Conservation (phyloP, 257 asterid species). For the Sherardia arvensis region DNA sequence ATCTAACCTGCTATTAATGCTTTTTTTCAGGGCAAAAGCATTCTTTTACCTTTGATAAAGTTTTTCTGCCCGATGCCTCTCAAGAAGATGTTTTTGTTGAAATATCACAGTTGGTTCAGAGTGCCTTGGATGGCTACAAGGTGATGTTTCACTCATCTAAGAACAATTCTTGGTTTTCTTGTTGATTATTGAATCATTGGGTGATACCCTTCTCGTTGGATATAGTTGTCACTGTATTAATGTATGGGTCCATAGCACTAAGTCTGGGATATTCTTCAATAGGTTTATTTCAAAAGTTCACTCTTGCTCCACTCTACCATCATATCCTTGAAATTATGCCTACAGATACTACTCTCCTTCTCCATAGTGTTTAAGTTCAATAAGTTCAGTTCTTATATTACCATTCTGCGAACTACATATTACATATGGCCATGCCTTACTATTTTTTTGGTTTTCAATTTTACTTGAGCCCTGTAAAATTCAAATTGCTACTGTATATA, state of each 20-base stretch:
- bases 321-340: no score
- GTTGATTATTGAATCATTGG: not conserved
- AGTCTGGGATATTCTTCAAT: not conserved
- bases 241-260: no score
- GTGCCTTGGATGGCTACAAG: constrained; percentile 99
- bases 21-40: constrained; percentile 56
- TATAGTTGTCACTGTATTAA: no score
- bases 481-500: not conserved
- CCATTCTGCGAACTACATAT: not conserved
- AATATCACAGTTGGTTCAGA: constrained; percentile 96
- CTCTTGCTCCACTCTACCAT: no score
- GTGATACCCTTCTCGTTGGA: no score
- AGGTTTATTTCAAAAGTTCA: no score
- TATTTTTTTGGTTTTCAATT: not conserved
- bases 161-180: not conserved
- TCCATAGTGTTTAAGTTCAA: no score
- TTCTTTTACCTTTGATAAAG: constrained; percentile 86
- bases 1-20: constrained; percentile 3
- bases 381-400: not conserved
- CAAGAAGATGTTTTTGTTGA: constrained; percentile 88
- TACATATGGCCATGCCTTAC: not conserved
- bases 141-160: constrained; percentile 24
- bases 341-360: not conserved
- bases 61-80: constrained; percentile 67
- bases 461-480: no score